Base-by-base conservation (phyloP, 2,329 filamentous ascomycete species). In the Neopestalotiopsis sp. region DNA sequence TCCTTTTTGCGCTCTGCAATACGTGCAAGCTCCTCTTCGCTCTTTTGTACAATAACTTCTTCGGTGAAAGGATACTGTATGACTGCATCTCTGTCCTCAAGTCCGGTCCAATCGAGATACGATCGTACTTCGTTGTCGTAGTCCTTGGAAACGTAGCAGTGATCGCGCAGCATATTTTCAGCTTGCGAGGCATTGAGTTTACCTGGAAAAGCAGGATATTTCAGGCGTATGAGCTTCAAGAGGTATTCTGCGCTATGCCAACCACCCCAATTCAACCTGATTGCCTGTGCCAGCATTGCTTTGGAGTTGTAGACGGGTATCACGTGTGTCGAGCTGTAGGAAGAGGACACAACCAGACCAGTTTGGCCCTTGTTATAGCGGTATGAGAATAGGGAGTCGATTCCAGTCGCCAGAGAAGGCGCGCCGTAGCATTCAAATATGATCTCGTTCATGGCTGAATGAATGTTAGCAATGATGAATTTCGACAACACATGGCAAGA, bases 381-480 rank as follows among this genome's bases (percentile, higher is more conserved):
- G 83, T 97, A 99, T 24, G 95, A 97, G 83, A 99, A 99, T 40
- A 99, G 88, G 12, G 95, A 97, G 80, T 99, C 96, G 82, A 99
- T 95, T 65, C 96, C 96, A 81, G 96, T 98, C 20, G 95, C 93
- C 32, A 98, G 87, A 1, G 94, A 95, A 0, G 96, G 95, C 12
- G 93, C 95, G 70, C 90, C 89, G 80, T 99, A 99, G 81, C 94
- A 97, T 81, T 99, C 96, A 79, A 98, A 99, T 12, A 99, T 85
- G 67, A 98, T 95, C 78, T 99, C 96, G 58, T 93, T 97, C 95
- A 98, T 98, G 74, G 93, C 94, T 97, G 69, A 67, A 24, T 61
- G 66, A 34, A 20, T 65, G 62, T 65, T 53, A 65, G 62, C 42
- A 34, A 10, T 14, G 4, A 17, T 65, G 24, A n/a, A n/a, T 45